Evolutionary conservation across 1,284 basidiomycete genomes (phyloP), one percentile per base, ranked within the genome.

Genomic region (Rhizoctonia solani): DNA sequence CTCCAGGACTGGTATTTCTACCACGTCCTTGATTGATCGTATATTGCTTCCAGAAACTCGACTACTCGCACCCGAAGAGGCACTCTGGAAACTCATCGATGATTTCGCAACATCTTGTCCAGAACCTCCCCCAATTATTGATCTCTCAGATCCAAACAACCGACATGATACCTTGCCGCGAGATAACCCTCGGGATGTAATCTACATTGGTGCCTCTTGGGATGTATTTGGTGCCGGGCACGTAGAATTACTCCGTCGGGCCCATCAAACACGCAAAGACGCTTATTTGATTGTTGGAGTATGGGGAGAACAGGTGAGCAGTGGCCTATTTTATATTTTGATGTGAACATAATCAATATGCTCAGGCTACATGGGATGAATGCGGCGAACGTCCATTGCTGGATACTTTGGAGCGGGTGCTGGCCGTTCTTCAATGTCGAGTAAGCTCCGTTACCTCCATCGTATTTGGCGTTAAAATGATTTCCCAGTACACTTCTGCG

Each of bases 181-280:
- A 27, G 42, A 70, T 11, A 47, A 61, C 29, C 39, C 41, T 30
- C 37, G 29, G 53, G n/a, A 68, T 61, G 54, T 71, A 37, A 67
- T 67, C 13, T 72, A 72, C 47, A 63, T 72, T 23, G 70, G 68
- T 16, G 72, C 69, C 5, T 65, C 66, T 23, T 72, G 71, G 71
- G 72, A 72, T 54, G 71, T 69, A 52, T 72, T 72, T 54, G 68
- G 72, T 16, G 46, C 72, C 1, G 72, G 56, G 19, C 72, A 72
- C 53, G 69, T 72, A 11, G 71, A 72, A 39, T 50, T 68, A 8
- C 66, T 72, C 19, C 41, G 59, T 29, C 53, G 68, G n/a, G 69
- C 66, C 34, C 58, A 21, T 61, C 67, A 50, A 47, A 29, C 56
- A 29, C 49, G 44, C 16, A 23, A 23, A 19, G 34, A 66, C 49